Base-by-base conservation (phyloP, 73 alveolate genomes). In the Paramecium octaurelia region DNA sequence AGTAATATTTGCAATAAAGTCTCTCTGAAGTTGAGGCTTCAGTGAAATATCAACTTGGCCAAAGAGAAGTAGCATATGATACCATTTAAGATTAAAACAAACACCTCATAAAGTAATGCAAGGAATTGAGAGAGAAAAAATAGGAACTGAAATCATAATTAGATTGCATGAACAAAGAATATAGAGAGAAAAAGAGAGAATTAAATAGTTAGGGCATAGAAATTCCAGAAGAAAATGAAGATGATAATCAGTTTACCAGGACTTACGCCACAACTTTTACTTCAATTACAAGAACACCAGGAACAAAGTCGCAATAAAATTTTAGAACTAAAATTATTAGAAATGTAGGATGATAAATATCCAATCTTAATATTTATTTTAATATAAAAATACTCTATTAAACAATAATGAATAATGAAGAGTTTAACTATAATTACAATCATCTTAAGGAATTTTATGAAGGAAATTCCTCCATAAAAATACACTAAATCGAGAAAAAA, bases 131-230 rank as follows among this genome's bases (percentile, higher is more conserved):
- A 16, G 93, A 87, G 29, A 77, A 68, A 14, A 87, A 87, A 54
- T 40, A 58, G 23, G 48, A 54, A 54, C 36, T 87, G 8, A 87
- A 87, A 87, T 85, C 70, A 68, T 68, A 87, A 18, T 5, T 87
- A 2, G 93, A 77, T 18, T 58, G 50, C 7, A 38, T 59, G 58
- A 87, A 87, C 23, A 87, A 87, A 76, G 93, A 85, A n/a, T 87
- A 87, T 69, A 27, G 93, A 12, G 93, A 87, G 44, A 77, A 59
- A 5, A 87, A 68, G 27, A 87, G 93, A 68, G 84, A 87, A 38
- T 43, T 87, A 18, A 75, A 36, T 40, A 75, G 69, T 75, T 75
- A 75, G 29, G 88, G 88, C 18, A 75, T 75, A 4, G 88, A 75
- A 40, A 75, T 75, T 36, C 88, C 57, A 31, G 88, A 75, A 8